Conservation (phyloP, 2,329 filamentous ascomycete species). For the Plectosphaerella plurivora region DNA sequence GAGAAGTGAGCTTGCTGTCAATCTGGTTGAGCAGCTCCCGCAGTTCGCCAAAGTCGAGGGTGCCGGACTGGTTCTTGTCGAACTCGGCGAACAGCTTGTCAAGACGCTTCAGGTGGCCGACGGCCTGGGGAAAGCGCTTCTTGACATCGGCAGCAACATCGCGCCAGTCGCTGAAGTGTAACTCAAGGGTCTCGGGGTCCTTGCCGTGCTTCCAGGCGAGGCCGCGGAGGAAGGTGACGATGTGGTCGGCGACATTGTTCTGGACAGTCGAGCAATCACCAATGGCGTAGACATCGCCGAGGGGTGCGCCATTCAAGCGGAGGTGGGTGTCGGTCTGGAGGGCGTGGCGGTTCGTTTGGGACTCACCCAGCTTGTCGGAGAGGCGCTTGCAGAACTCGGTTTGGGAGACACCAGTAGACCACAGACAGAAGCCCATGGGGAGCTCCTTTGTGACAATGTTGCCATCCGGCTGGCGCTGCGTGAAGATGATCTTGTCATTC, state of each 20-base stretch:
- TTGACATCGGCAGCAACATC: slow-evolving; percentile 77
- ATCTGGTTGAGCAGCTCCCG: slow-evolving; percentile 86
- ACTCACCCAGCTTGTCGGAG: slow-evolving; percentile 67
- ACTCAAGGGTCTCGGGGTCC: slow-evolving; percentile 81
- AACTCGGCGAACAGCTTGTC: slow-evolving; percentile 90
- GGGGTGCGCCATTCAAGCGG: slow-evolving; percentile 78
- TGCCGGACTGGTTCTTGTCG: slow-evolving; percentile 88
- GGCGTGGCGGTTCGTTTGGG: slow-evolving; percentile 84
- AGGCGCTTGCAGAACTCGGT: slow-evolving; percentile 74
- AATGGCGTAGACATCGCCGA: slow-evolving; percentile 94
- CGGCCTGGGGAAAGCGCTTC: slow-evolving; percentile 85
- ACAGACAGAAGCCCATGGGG: slow-evolving; percentile 92
- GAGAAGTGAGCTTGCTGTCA: slow-evolving; percentile 87
- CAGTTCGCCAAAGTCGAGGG: slow-evolving; percentile 90
- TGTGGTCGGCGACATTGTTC: slow-evolving; percentile 91
- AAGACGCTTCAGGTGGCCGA: slow-evolving; percentile 79
- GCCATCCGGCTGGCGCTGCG: slow-evolving; percentile 72
- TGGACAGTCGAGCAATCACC: slow-evolving; percentile 96
- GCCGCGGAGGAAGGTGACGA: slow-evolving; percentile 83
- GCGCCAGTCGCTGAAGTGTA: slow-evolving; percentile 87
- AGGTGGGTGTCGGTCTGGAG: slow-evolving; percentile 94
- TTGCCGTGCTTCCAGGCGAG: slow-evolving; percentile 89
- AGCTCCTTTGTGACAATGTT: slow-evolving; percentile 82
- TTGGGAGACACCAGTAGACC: slow-evolving; percentile 94
- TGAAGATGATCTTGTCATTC: slow-evolving; percentile 81